Percentiles rank a stretch among this genome's conserved stretches.
Evolutionary conservation across 176 grass and related monocot species (phyloP).

Genomic region (Eleusine indica): DNA sequence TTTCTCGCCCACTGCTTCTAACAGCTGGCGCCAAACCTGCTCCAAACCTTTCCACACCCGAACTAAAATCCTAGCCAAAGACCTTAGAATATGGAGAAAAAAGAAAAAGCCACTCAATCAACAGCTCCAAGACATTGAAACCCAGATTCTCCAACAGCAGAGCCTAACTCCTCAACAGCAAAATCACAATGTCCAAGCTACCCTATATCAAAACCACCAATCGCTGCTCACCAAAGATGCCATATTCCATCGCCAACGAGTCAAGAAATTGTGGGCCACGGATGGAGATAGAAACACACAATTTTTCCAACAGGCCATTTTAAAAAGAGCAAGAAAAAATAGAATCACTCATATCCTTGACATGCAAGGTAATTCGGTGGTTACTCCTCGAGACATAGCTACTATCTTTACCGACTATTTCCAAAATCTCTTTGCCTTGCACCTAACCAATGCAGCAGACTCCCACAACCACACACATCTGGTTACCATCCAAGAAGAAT

Average conservation of each 20-base stretch:
- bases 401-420: neutral
- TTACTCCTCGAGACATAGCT: neutral
- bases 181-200: too few species aligned
- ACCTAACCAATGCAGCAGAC: neutral
- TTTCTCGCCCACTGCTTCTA: neutral
- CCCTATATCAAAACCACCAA: neutral
- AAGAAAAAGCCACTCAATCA: neutral
- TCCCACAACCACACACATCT: rapidly evolving
- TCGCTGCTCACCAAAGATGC: neutral
- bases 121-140: neutral
- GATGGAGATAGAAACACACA: neutral
- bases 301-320: neutral
- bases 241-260: neutral
- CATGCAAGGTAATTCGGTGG: neutral
- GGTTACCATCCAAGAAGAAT: neutral
- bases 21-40: rapidly evolving
- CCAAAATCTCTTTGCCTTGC: neutral
- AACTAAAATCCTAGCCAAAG: rapidly evolving
- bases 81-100: neutral
- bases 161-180: too few species aligned
- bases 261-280: neutral
- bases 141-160: too few species aligned
- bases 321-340: neutral
- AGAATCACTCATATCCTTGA: neutral
- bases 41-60: rapidly evolving